Evolutionary conservation across 2,329 filamentous ascomycete species (phyloP), one percentile per base, ranked within the genome.

Genomic region (Acephala macrosclerotiorum): DNA sequence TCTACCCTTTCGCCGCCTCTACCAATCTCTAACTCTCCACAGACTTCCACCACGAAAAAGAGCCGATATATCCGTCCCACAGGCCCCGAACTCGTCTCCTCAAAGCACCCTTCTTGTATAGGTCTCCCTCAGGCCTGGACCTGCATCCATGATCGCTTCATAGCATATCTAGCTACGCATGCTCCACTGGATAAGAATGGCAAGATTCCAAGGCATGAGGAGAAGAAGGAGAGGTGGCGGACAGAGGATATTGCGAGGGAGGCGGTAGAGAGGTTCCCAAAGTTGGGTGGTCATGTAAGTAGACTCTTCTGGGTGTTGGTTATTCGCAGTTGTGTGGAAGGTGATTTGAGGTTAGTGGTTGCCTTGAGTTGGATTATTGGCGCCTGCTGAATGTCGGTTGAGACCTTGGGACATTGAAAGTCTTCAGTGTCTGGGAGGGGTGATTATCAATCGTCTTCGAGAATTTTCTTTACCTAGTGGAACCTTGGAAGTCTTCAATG

Each of bases 81-180:
- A 7, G 63, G 69, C 14, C 56, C 67, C 2, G 67, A 71, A 14
- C 53, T 68, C 26, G 69, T 70, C 14, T 66, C 56, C 16, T 36
- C 61, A 16, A 60, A 61, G 26, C 55, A 66, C 36, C 69, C 71
- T 0, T 74, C 71, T 2, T 73, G 68, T 42, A 63, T 64, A 5
- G 59, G 60, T 1, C 69, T 73, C 3, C 73, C 73, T n/a, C 60
- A 38, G 25, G 40, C 57, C 9, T 74, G 72, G 73, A 67, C 62
- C 22, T 3, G 55, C 11, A 66, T 66, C 33, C 72, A 75, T 36
- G 73, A 74, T 35, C 68, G 68, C 7, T 73, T 74, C 62, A 74
- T 75, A 29, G 68, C 72, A 0, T 75, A 74, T 51, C 66, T 74
- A 9, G 67, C 71, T 16, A 75, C 71, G 0, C 73, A 74, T 55